These are phyloP conservation scores for Albizia julibrissin DNA, from an alignment of 306 rosid genomes.

Conservation along the genomic window DNA sequence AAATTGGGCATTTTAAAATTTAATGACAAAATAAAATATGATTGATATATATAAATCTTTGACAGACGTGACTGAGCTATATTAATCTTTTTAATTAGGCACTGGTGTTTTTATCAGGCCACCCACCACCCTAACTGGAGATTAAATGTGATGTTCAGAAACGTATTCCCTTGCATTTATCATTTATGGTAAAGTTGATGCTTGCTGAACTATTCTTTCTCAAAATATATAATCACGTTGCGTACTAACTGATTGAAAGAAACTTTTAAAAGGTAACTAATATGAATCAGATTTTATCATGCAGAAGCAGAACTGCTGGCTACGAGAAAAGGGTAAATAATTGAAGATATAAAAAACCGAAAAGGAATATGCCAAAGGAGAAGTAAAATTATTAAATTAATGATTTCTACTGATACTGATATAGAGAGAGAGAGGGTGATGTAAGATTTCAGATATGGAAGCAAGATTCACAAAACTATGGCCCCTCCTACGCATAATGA, in stretches of 20 bases:
- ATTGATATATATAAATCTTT: not conserved
- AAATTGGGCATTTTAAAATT: not conserved
- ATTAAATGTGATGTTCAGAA: not conserved
- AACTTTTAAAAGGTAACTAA: constrained; percentile 4
- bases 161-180: not conserved
- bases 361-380: not conserved
- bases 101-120: not conserved
- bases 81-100: not conserved
- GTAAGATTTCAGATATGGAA: not conserved
- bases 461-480: not conserved
- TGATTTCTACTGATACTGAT: not conserved
- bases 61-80: not conserved
- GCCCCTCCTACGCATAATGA: constrained; percentile 14
- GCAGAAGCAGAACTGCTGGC: not conserved
- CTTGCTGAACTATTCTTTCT: constrained; percentile 5
- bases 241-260: not conserved
- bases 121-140: not conserved
- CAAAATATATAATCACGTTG: not conserved
- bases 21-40: not conserved
- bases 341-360: not conserved
- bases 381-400: not conserved
- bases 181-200: not conserved
- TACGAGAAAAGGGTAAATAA: not conserved
- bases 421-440: not conserved
- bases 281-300: not conserved